phyloP scores from a whole-genome alignment of 2,329 filamentous ascomycete genomes.

The Neofusicoccum parvum region DNA sequence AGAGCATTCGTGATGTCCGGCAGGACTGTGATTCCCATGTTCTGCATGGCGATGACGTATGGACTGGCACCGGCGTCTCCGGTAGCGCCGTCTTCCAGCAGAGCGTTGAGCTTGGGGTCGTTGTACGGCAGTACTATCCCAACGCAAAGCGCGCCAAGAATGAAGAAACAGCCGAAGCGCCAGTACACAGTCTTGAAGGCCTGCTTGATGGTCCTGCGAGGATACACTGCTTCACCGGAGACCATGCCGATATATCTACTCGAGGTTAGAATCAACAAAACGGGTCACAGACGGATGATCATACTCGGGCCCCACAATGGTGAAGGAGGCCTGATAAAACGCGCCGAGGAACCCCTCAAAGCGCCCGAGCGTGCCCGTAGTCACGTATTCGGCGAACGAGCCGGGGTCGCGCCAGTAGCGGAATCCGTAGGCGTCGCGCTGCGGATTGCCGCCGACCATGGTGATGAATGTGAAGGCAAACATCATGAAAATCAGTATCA shows the following conservation, averaged over 20 bases:
- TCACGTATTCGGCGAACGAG: slow-evolving; percentile 30
- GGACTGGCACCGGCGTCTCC: slow-evolving; percentile 18
- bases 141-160: slow-evolving; percentile 47
- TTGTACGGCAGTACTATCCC: slow-evolving; percentile 56
- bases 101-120: slow-evolving; percentile 69
- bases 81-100: slow-evolving; percentile 21
- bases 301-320: slow-evolving; percentile 28
- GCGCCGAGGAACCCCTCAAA: slow-evolving; percentile 27
- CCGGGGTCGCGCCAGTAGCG: slow-evolving; percentile 34
- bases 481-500: slow-evolving; percentile 37
- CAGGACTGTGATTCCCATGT: slow-evolving; percentile 36
- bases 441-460: slow-evolving; percentile 40
- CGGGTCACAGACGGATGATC: neutral
- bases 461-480: slow-evolving; percentile 39
- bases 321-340: slow-evolving; percentile 51
- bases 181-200: slow-evolving; percentile 53
- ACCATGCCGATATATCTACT: slow-evolving; percentile 31
- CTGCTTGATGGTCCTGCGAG: slow-evolving; percentile 44
- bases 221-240: slow-evolving; percentile 32
- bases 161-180: slow-evolving; percentile 51
- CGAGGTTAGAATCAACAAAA: neutral
- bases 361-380: slow-evolving; percentile 24
- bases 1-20: slow-evolving; percentile 30
- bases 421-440: slow-evolving; percentile 40
- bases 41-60: slow-evolving; percentile 37